Evolutionary conservation across 129 eudicot genomes (phyloP), one percentile per base, ranked within the genome.

Genomic region (Arctium minus): DNA sequence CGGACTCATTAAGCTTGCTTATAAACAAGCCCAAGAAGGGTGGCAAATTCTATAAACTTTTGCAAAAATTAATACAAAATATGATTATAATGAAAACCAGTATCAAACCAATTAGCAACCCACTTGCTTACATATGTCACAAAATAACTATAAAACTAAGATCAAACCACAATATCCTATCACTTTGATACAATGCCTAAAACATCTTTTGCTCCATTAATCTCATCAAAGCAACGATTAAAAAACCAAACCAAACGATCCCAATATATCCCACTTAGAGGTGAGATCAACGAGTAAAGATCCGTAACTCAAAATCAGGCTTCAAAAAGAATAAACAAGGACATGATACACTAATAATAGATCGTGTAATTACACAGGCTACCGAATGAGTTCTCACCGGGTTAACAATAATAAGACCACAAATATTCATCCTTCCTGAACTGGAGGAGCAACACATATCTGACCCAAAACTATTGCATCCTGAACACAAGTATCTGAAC

Each of bases 381-480:
- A 50, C 18, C 62, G 62, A 13, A 13, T 46, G 18, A 50, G 62
- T 50, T 12, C 62, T 11, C 60, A 48, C 17, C 60, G n/a, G 60
- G 4, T 50, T 50, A 50, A 50, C 62, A 60, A 60, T n/a, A 60
- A 60, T 60, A 60, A 60, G 68, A 60, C 27, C 68, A 60, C 68
- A 60, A 38, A 73, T 13, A 38, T 48, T 11, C 83, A 80, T 42
- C 73, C 75, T 46, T 82, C 37, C 50, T n/a, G 31, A 60, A 60
- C 75, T 46, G 81, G 85, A 62, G 85, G 88, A 70, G 85, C 91
- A 85, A 72, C 94, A 67, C 36, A 70, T 70, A 82, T 75, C 77
- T 11, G 36, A 80, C 84, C 85, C 91, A 91, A 87, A 91, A 91
- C 74, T 83, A 85, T 86, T 85, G 87, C 90, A 79, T 75, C 90